Conservation (phyloP, 208 protist species). For the Entamoeba invadens region DNA sequence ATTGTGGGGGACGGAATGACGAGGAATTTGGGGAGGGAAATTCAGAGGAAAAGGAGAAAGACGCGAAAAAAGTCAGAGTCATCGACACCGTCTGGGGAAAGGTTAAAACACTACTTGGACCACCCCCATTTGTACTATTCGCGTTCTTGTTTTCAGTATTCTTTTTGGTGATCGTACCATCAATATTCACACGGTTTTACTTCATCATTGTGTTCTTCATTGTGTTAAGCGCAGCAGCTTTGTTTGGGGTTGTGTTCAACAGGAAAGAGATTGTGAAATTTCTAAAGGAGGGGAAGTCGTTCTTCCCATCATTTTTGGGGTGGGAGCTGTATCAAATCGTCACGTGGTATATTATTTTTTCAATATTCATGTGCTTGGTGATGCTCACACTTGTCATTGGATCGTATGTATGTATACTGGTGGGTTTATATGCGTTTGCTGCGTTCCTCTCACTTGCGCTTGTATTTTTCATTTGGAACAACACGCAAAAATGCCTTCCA, state of each 20-base stretch:
- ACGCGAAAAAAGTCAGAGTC: neutral
- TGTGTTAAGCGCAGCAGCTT: neutral
- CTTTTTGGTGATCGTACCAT: neutral
- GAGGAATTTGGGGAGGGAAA: too few relatives aligned
- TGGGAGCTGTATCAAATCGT: neutral
- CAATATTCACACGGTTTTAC: neutral
- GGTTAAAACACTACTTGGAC: neutral
- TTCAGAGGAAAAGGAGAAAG: neutral
- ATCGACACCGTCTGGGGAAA: neutral
- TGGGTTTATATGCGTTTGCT: neutral
- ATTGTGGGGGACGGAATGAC: too few relatives aligned
- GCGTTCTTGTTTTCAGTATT: neutral
- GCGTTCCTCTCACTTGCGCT: neutral
- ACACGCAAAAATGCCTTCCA: neutral
- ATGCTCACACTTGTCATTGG: neutral
- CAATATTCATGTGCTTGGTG: neutral
- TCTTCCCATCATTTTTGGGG: neutral
- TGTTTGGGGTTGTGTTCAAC: neutral
- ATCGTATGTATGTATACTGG: neutral
- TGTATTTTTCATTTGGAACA: neutral
- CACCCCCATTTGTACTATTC: neutral
- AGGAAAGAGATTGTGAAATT: neutral
- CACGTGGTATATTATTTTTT: neutral
- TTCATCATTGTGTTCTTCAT: neutral
- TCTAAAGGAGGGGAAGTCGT: neutral